Conservation (phyloP, 139 green algal species). For the Coelastrella sp. region DNA sequence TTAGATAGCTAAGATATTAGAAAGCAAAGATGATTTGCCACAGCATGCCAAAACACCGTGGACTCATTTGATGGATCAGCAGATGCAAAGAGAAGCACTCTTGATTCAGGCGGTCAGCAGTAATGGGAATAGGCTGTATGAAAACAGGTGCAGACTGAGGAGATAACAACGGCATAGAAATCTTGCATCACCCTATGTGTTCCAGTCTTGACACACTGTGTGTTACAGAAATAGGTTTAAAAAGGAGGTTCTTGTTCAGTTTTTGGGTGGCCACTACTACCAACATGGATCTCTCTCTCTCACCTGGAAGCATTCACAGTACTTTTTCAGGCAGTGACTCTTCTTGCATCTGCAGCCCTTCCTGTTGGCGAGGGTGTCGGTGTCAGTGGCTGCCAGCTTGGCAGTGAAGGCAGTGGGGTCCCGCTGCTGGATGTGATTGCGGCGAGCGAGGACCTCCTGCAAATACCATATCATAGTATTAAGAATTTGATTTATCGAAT, state of each 20-base stretch:
- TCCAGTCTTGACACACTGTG: too few relatives aligned
- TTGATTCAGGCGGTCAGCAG: neutral
- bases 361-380: slow-evolving; percentile 42
- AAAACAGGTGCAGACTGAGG: neutral
- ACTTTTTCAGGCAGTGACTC: slow-evolving; percentile 96
- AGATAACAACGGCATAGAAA: too few relatives aligned
- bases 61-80: neutral
- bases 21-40: neutral
- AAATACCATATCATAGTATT: neutral
- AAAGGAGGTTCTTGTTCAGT: too few relatives aligned
- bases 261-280: too few relatives aligned
- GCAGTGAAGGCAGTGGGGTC: slow-evolving; percentile 46
- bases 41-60: neutral
- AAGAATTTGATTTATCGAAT: too few relatives aligned
- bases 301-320: slow-evolving; percentile 99
- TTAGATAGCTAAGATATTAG: too few relatives aligned
- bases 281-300: too few relatives aligned
- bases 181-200: too few relatives aligned
- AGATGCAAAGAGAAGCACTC: neutral
- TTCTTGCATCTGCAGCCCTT: slow-evolving; percentile 66
- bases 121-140: neutral
- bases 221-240: too few relatives aligned
- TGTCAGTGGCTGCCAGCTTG: slow-evolving; percentile 44
- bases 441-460: slow-evolving; percentile 42
- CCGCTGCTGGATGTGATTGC: slow-evolving; percentile 43